These are phyloP conservation scores for Nakazawaea pomicola DNA, from an alignment of 805 yeast species.

Conservation along the genomic window DNA sequence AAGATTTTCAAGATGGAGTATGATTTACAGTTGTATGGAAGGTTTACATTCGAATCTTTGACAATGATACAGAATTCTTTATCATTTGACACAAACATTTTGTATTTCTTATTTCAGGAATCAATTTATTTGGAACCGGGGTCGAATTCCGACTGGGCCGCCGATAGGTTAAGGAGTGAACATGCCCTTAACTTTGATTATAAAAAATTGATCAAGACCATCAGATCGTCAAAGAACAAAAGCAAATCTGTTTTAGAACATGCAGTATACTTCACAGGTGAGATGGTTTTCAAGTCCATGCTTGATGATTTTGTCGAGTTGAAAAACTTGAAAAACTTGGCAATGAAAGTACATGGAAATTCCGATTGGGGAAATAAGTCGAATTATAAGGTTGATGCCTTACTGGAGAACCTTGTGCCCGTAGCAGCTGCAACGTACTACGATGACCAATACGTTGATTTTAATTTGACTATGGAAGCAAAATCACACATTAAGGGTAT, in stretches of 20 bases:
- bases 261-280: slow-evolving; percentile 45
- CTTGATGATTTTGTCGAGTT: slow-evolving; percentile 43
- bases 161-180: slow-evolving; percentile 32
- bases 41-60: slow-evolving; percentile 34
- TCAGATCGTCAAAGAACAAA: neutral
- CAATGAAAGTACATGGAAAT: slow-evolving; percentile 28
- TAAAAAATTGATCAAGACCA: slow-evolving; percentile 7
- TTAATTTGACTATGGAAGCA: slow-evolving; percentile 33
- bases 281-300: slow-evolving; percentile 50
- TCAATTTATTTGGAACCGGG: slow-evolving; percentile 50
- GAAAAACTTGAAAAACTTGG: slow-evolving; percentile 32
- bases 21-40: slow-evolving; percentile 32
- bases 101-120: slow-evolving; percentile 55
- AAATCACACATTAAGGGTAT: slow-evolving; percentile 30
- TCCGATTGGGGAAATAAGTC: slow-evolving; percentile 20
- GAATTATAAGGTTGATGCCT: slow-evolving; percentile 21
- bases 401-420: slow-evolving; percentile 24
- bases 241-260: slow-evolving; percentile 14
- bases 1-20: slow-evolving; percentile 34
- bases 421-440: slow-evolving; percentile 46
- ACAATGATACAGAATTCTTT: slow-evolving; percentile 26
- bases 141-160: slow-evolving; percentile 41
- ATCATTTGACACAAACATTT: slow-evolving; percentile 47
- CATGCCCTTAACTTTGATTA: slow-evolving; percentile 10
- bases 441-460: slow-evolving; percentile 50